These are phyloP conservation scores for Lachancea mirantina DNA, from an alignment of 805 yeast genomes.

Conservation along the genomic window DNA sequence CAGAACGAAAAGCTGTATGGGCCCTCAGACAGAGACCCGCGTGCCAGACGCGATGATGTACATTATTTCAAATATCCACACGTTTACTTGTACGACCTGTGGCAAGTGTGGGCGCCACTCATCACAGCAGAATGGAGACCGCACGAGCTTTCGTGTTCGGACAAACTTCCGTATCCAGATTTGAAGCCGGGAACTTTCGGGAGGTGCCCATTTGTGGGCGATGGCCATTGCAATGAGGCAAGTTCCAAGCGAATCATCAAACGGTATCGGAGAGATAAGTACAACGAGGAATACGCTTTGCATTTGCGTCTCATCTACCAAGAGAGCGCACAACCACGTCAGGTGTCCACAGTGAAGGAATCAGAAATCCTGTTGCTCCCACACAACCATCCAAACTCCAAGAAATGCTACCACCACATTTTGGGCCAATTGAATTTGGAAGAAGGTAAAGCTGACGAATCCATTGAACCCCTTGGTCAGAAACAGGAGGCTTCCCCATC, in stretches of 20 bases:
- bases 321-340: constrained; percentile 21
- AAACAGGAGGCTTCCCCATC: constrained; percentile 1
- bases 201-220: constrained; percentile 74
- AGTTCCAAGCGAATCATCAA: constrained; percentile 25
- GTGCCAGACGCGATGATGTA: constrained; percentile 76
- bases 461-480: neutral
- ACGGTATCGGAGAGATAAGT: constrained; percentile 27
- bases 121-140: constrained; percentile 74
- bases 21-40: constrained; percentile 82
- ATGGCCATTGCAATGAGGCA: constrained; percentile 31
- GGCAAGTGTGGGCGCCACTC: constrained; percentile 72
- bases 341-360: neutral
- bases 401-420: constrained; percentile 1
- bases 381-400: constrained; percentile 6
- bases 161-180: constrained; percentile 29
- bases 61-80: constrained; percentile 72
- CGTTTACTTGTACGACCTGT: constrained; percentile 71
- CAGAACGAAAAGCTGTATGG: constrained; percentile 83
- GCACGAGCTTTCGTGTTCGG: constrained; percentile 31
- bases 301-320: constrained; percentile 28
- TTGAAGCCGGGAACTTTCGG: constrained; percentile 41
- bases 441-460: neutral
- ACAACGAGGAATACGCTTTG: constrained; percentile 27
- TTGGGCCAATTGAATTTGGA: neutral
- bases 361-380: constrained; percentile 7